Conservation (phyloP, 805 yeast genomes). For the Tetrapisispora arboricola region DNA sequence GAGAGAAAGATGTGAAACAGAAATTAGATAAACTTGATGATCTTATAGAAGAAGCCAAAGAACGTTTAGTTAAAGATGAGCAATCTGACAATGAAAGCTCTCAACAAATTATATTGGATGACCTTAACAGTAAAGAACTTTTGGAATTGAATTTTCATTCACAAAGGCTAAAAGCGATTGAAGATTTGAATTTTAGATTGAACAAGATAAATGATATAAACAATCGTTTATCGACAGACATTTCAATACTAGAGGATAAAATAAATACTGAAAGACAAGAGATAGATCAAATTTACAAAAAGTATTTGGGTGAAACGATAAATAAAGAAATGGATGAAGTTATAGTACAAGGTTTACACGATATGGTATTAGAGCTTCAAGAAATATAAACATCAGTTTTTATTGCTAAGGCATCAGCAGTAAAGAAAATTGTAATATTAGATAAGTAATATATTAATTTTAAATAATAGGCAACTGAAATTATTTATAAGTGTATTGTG, state of each 20-base stretch:
- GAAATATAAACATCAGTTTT: conserved; percentile 4
- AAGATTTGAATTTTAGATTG: conserved; percentile 18
- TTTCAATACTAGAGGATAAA: conserved; percentile 12
- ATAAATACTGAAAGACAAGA: conserved; percentile 18
- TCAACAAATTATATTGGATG: conserved; percentile 9
- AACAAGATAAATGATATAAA: conserved; percentile 16
- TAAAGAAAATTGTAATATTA: too few species aligned
- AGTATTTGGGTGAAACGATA: conserved; percentile 18
- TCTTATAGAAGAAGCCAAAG: conserved; percentile 30
- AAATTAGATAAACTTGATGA: conserved; percentile 32
- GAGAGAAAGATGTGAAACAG: conserved; percentile 33
- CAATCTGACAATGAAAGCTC: conserved; percentile 1
- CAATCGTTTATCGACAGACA: conserved; percentile 14
- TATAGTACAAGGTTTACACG: conserved; percentile 18
- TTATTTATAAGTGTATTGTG: too few species aligned
- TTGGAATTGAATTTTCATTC: conserved; percentile 19
- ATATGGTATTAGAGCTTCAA: conserved; percentile 21
- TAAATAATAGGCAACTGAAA: too few species aligned
- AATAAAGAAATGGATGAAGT: conserved; percentile 13
- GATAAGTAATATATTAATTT: too few species aligned
- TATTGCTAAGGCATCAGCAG: too few species aligned
- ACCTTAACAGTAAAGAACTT: conserved; percentile 18
- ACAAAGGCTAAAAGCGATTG: conserved; percentile 13
- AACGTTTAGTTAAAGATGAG: conserved; percentile 8
- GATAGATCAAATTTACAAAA: conserved; percentile 25